Conservation (phyloP, 345 rosid species). For the Arabis hirsuta region DNA sequence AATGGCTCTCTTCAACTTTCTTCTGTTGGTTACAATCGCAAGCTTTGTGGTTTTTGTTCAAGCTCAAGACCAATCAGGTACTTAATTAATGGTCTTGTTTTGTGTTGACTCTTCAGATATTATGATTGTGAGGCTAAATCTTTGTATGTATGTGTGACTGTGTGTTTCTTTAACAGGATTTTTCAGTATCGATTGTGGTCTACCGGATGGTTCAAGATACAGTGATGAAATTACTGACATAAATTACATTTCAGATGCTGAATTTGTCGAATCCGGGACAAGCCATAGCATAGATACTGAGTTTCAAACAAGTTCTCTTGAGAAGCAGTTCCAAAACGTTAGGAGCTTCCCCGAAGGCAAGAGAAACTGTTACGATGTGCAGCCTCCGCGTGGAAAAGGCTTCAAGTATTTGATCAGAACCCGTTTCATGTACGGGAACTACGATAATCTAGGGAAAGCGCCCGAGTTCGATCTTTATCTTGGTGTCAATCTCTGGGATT, state of each 20-base stretch:
- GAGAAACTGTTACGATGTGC: slow-evolving; percentile 45
- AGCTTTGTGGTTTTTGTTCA: no score
- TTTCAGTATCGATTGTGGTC: slow-evolving; percentile 25
- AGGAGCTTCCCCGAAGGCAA: slow-evolving; percentile 49
- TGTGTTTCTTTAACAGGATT: slow-evolving; percentile 10
- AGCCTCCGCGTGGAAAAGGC: slow-evolving; percentile 34
- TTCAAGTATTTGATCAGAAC: slow-evolving; percentile 54
- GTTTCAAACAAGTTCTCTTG: slow-evolving; percentile 24
- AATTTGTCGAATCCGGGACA: slow-evolving; percentile 38
- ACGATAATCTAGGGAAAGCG: slow-evolving; percentile 37
- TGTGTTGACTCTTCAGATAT: no score
- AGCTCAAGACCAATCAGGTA: no score
- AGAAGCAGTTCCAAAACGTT: slow-evolving; percentile 33
- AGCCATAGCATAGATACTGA: slow-evolving; percentile 4
- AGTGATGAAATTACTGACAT: slow-evolving; percentile 38
- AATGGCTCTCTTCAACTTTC: no score
- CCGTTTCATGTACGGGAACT: slow-evolving; percentile 57
- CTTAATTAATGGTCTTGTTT: no score
- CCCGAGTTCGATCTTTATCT: slow-evolving; percentile 56
- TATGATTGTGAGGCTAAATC: neutral
- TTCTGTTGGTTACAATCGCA: no score
- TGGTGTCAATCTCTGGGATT: slow-evolving; percentile 50
- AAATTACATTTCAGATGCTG: slow-evolving; percentile 42
- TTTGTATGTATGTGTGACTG: neutral
- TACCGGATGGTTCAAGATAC: neutral